phyloP scores from a whole-genome alignment of 148 eudicot genomes.

The Linanthus parryae region DNA sequence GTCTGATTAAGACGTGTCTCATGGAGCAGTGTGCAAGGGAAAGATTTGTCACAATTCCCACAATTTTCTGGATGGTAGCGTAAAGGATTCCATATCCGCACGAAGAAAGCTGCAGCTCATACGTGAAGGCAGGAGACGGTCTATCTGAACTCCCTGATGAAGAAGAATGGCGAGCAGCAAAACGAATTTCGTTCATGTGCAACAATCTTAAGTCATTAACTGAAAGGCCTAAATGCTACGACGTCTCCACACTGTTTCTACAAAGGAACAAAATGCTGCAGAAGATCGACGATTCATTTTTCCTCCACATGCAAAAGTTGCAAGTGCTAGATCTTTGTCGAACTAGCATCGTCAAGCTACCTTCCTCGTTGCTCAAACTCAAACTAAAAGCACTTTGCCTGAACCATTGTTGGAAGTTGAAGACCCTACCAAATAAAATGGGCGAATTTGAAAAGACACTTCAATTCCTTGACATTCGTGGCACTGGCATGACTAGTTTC shows the following conservation, averaged over 20 bases:
- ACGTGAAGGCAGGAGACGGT: conserved; percentile 9
- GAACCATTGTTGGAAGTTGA: conserved; percentile 11
- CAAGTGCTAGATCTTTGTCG: conserved; percentile 19
- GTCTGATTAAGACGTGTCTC: neutral
- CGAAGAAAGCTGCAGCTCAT: conserved; percentile 2
- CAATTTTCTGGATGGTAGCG: conserved; percentile 20
- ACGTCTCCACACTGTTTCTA: conserved; percentile 17
- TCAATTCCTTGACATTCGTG: conserved; percentile 21
- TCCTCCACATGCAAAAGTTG: conserved; percentile 16
- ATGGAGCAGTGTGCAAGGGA: conserved; percentile 10
- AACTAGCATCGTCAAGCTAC: conserved; percentile 13
- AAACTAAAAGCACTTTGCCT: conserved; percentile 19
- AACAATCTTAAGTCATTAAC: conserved; percentile 11
- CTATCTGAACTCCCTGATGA: conserved; percentile 8
- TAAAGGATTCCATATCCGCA: conserved; percentile 9
- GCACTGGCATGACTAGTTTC: conserved; percentile 15
- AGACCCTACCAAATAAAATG: conserved; percentile 12
- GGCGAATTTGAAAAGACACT: conserved; percentile 12
- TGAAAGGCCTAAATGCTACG: conserved; percentile 14
- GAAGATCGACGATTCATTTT: conserved; percentile 13
- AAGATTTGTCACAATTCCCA: conserved; percentile 20
- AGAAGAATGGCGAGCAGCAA: conserved; percentile 17
- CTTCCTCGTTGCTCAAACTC: conserved; percentile 14
- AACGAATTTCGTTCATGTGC: conserved; percentile 19
- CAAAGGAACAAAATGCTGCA: conserved; percentile 17